Conservation (phyloP, 2,329 filamentous ascomycete genomes). For the Colletotrichum lini region DNA sequence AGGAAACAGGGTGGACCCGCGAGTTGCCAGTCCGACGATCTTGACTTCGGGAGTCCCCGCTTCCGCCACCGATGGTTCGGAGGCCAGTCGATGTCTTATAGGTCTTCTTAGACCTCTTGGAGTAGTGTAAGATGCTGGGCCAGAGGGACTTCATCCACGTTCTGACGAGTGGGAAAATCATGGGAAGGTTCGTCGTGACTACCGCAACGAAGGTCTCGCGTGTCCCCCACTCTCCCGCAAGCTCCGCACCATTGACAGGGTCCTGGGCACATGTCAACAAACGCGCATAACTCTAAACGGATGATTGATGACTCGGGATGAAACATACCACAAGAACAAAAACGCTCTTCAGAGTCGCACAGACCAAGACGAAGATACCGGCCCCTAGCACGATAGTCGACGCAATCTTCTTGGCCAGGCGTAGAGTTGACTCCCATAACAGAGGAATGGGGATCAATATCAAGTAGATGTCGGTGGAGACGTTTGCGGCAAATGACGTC, state of each 20-base stretch:
- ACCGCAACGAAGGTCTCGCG: conserved; percentile 62
- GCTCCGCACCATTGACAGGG: conserved; percentile 56
- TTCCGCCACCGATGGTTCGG: conserved; percentile 40
- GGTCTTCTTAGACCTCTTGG: conserved; percentile 45
- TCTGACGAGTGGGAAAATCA: conserved; percentile 62
- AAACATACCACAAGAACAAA: conserved; percentile 54
- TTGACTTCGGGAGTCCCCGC: conserved; percentile 45
- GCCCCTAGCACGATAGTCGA: conserved; percentile 55
- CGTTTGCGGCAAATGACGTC: conserved; percentile 66
- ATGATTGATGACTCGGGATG: neutral
- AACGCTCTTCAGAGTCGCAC: conserved; percentile 54
- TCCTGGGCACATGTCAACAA: conserved; percentile 49
- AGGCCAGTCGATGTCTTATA: conserved; percentile 40
- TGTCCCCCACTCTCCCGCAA: conserved; percentile 59
- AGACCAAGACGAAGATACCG: conserved; percentile 57
- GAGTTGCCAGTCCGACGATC: conserved; percentile 48
- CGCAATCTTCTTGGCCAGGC: conserved; percentile 54
- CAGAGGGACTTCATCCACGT: conserved; percentile 53
- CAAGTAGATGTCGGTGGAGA: conserved; percentile 70
- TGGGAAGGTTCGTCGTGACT: conserved; percentile 59
- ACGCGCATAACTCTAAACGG: neutral
- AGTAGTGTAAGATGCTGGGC: conserved; percentile 50
- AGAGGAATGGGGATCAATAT: conserved; percentile 71
- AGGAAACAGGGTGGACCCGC: conserved; percentile 52
- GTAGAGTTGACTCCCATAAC: conserved; percentile 56